These are phyloP conservation scores for Saposhnikovia divaricata DNA, from an alignment of 129 eudicot genomes.

Conservation along the genomic window DNA sequence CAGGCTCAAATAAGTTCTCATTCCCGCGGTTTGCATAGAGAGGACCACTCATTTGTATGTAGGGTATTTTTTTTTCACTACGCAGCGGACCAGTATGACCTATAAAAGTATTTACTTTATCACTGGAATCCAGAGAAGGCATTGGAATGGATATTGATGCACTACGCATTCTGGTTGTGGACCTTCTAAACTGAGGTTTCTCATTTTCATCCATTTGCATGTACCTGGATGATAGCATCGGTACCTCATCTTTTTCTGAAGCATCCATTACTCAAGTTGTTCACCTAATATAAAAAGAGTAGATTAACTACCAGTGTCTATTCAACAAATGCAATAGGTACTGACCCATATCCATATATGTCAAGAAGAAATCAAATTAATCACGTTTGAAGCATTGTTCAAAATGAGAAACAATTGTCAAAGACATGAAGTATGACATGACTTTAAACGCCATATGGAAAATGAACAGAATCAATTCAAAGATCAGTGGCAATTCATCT, in stretches of 20 bases:
- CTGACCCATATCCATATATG: not conserved
- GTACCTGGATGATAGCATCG: constrained; percentile 1
- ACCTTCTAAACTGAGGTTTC: constrained; percentile 22
- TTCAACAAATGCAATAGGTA: not conserved
- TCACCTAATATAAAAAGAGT: constrained; percentile 24
- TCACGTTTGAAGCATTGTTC: not conserved
- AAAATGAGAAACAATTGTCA: not conserved
- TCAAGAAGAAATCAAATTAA: not conserved
- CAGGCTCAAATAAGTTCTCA: constrained; percentile 19
- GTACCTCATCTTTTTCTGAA: constrained; percentile 50
- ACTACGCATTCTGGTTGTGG: constrained; percentile 41
- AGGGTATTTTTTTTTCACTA: constrained; percentile 28
- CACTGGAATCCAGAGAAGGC: constrained; percentile 28
- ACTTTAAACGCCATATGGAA: not conserved
- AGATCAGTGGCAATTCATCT: not conserved
- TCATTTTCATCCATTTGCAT: constrained; percentile 28
- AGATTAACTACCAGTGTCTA: not conserved
- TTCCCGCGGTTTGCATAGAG: constrained; percentile 18
- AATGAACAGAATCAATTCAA: not conserved
- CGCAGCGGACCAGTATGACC: constrained; percentile 52
- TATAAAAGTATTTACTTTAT: constrained; percentile 17
- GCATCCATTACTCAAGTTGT: constrained; percentile 42
- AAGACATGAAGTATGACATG: not conserved
- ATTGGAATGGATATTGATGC: constrained; percentile 59
- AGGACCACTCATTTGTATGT: constrained; percentile 56